These are phyloP conservation scores for Capsicum pubescens DNA, from an alignment of 257 asterid genomes.

Conservation along the genomic window DNA sequence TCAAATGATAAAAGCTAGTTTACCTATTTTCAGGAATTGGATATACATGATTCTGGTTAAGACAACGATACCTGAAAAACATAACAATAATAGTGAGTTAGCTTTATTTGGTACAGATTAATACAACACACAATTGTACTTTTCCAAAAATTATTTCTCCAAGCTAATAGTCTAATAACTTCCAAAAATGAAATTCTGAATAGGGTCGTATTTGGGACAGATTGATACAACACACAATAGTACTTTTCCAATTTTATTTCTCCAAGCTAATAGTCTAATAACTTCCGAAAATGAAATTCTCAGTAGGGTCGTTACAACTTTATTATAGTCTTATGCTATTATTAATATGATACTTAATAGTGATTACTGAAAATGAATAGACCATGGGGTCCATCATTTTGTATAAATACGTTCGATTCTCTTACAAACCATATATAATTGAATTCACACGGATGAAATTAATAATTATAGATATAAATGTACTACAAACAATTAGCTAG, in stretches of 20 bases:
- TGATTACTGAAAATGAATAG: neutral
- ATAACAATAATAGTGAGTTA: neutral
- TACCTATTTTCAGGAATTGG: slow-evolving; percentile 8
- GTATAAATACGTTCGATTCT: neutral
- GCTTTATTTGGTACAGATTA: neutral
- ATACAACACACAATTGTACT: slow-evolving; percentile 6
- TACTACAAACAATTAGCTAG: neutral
- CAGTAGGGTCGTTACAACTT: slow-evolving; percentile 16
- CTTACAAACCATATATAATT: neutral
- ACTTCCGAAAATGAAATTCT: slow-evolving; percentile 19
- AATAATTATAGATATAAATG: slow-evolving; percentile 12
- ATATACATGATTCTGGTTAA: slow-evolving; percentile 1
- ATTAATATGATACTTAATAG: neutral
- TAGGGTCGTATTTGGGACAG: neutral
- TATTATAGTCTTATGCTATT: slow-evolving; percentile 14
- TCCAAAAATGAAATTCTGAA: slow-evolving; percentile 19
- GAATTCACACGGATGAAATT: slow-evolving; percentile 20
- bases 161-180: neutral
- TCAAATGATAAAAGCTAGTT: neutral
- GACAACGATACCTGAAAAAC: slow-evolving; percentile 6
- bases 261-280: neutral
- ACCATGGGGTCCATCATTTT: neutral
- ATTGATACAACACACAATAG: neutral
- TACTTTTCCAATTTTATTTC: neutral
- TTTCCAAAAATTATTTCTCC: neutral